These are phyloP conservation scores for Sanghuangporus sanghuang DNA, from an alignment of 1,284 basidiomycete species.

Conservation along the genomic window DNA sequence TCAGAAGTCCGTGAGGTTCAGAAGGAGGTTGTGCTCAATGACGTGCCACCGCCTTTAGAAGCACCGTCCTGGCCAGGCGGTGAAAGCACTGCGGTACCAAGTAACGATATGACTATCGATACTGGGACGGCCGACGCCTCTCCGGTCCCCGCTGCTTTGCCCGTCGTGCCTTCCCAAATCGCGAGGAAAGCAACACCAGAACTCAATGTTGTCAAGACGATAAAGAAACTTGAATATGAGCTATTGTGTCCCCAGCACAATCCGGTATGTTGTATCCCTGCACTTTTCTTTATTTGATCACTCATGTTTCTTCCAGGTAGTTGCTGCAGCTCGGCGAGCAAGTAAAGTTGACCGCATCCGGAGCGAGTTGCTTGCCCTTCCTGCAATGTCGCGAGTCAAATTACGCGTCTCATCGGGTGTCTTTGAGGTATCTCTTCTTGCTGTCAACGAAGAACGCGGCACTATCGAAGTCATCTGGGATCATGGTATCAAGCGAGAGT, in stretches of 20 bases:
- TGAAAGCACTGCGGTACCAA: neutral
- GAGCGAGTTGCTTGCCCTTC: constrained; percentile 61
- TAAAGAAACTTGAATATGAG: constrained; percentile 68
- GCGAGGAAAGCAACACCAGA: constrained; percentile 4
- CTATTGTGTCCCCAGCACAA: constrained; percentile 79
- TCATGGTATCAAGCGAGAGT: constrained; percentile 59
- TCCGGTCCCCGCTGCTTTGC: neutral
- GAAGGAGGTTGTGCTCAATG: constrained; percentile 66
- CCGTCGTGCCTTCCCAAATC: neutral
- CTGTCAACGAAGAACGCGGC: constrained; percentile 60
- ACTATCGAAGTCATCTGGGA: constrained; percentile 81
- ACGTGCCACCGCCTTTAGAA: constrained; percentile 23
- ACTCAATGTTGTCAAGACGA: constrained; percentile 50
- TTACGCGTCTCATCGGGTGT: constrained; percentile 73
- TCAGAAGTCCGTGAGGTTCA: constrained; percentile 62
- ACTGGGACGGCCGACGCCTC: neutral
- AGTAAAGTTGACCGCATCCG: constrained; percentile 63
- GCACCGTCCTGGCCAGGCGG: neutral
- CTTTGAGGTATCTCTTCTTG: constrained; percentile 73
- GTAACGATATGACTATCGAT: neutral
- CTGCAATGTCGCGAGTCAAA: constrained; percentile 69
- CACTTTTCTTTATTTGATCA: constrained; percentile 7
- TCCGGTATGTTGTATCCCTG: constrained; percentile 43
- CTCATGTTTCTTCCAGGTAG: constrained; percentile 37
- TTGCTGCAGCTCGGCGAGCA: constrained; percentile 67